Evolutionary conservation across 805 yeast species (phyloP).

Genomic region (Metschnikowia matae): DNA sequence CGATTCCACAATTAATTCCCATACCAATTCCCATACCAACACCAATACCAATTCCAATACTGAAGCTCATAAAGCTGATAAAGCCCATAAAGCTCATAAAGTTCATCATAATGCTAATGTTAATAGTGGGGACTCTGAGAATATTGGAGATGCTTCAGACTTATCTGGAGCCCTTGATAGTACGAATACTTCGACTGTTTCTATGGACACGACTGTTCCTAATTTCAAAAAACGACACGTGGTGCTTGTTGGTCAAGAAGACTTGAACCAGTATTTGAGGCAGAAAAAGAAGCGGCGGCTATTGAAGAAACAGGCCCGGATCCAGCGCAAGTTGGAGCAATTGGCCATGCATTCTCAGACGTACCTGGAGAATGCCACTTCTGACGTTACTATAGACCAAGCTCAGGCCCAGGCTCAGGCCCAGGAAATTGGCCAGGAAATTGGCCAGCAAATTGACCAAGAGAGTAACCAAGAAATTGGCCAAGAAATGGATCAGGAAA

Average conservation of each 20-base stretch:
- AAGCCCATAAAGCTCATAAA: not conserved
- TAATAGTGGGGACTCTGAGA: too few species aligned
- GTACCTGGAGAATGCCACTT: too few species aligned
- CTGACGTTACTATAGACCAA: not conserved
- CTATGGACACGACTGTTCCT: not conserved
- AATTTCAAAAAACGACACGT: not conserved
- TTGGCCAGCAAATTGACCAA: too few species aligned
- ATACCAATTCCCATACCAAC: not conserved
- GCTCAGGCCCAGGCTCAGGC: not conserved
- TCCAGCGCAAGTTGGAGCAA: not conserved
- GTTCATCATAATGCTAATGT: too few species aligned
- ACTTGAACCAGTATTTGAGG: not conserved
- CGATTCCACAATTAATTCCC: not conserved
- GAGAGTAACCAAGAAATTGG: too few species aligned
- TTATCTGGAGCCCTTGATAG: not conserved
- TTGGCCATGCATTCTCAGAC: not conserved
- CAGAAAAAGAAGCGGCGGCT: slow-evolving; percentile 2
- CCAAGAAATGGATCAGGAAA: too few species aligned
- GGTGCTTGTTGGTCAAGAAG: slow-evolving; percentile 1
- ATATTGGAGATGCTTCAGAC: too few species aligned
- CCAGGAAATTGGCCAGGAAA: too few species aligned
- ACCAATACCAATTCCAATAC: not conserved
- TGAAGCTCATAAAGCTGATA: too few species aligned
- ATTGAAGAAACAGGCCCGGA: not conserved
- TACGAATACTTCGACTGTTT: not conserved